Conservation (phyloP, 164 flowering plant species). For the Litsea cubeba region DNA sequence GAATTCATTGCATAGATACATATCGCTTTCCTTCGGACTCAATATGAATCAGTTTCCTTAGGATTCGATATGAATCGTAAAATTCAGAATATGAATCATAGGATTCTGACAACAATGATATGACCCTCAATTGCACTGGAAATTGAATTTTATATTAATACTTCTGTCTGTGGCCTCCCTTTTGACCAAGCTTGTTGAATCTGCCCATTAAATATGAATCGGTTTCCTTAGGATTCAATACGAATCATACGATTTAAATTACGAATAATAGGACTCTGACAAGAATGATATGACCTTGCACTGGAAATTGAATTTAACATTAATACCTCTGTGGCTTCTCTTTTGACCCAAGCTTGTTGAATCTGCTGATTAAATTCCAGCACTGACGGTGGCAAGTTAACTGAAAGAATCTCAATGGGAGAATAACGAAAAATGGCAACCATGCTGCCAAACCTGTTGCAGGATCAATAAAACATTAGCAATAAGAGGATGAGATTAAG, state of each 20-base stretch:
- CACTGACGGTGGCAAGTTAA: conserved; percentile 65
- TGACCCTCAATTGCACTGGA: too few relatives aligned
- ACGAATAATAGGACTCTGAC: too few relatives aligned
- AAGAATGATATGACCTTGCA: too few relatives aligned
- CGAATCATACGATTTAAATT: too few relatives aligned
- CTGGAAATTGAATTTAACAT: too few relatives aligned
- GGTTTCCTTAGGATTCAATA: too few relatives aligned
- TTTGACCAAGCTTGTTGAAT: conserved; percentile 47
- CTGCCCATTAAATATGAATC: conserved; percentile 28
- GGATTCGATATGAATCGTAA: too few relatives aligned
- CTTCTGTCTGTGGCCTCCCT: conserved; percentile 74
- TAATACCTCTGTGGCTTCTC: conserved; percentile 66
- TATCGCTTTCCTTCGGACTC: too few relatives aligned
- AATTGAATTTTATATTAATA: conserved; percentile 9
- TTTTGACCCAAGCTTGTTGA: conserved; percentile 55
- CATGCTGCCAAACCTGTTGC: conserved; percentile 79
- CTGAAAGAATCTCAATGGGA: conserved; percentile 78
- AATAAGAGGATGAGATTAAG: background rate
- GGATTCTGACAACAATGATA: too few relatives aligned
- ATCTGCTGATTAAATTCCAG: conserved; percentile 49
- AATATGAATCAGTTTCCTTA: too few relatives aligned
- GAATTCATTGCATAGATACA: too few relatives aligned
- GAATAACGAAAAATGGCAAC: conserved; percentile 87
- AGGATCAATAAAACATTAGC: background rate
- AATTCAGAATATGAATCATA: too few relatives aligned